Base-by-base conservation (phyloP, 495 filamentous ascomycete genomes). In the Penicillium salamii region DNA sequence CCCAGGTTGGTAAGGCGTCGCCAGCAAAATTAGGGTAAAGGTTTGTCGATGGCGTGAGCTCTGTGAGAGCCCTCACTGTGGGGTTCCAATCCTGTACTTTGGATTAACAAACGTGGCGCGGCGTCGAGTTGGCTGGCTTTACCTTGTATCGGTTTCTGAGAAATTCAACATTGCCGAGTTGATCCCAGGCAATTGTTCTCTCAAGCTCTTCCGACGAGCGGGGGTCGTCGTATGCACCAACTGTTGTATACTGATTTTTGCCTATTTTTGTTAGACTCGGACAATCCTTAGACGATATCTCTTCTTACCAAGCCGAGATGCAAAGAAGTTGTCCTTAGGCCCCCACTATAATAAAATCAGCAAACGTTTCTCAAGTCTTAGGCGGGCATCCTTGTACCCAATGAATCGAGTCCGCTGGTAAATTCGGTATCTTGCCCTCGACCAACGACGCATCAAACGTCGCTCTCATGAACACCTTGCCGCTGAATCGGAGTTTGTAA, bases 21-120 rank as follows among this genome's bases (percentile, higher is more conserved):
- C 69, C 72, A 3, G 68, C 65, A 23, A 65, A 66, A 49, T 78
- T 78, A 1, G 76, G 73, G 45, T 72, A 77, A 1, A 73, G 52
- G 7, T 69, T 64, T 8, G 71, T 72, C 11, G 65, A 57, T 0
- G 73, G 76, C 0, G 70, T 72, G 5, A 64, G 62, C 14, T 77
- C 65, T 5, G 70, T 61, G 13, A 78, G 62, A 3, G 65, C 63
- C 49, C 63, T 66, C 36, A 74, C 55, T 3, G 70, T 51, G 0
- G 72, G 74, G 26, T 74, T 69, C 74, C 75, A 79, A 54, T 75
- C 54, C 60, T 72, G 29, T 7, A 2, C 5, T 33, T 8, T 17
- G 26, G 29, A 8, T 35, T 33, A 42, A 20, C 31, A 18, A 17
- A 21, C 7, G 1, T 14, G 8, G 38, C 24, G 31, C 24, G 19